phyloP scores from a whole-genome alignment of 2,329 filamentous ascomycete species.

The Atkinsonella hypoxylon region DNA sequence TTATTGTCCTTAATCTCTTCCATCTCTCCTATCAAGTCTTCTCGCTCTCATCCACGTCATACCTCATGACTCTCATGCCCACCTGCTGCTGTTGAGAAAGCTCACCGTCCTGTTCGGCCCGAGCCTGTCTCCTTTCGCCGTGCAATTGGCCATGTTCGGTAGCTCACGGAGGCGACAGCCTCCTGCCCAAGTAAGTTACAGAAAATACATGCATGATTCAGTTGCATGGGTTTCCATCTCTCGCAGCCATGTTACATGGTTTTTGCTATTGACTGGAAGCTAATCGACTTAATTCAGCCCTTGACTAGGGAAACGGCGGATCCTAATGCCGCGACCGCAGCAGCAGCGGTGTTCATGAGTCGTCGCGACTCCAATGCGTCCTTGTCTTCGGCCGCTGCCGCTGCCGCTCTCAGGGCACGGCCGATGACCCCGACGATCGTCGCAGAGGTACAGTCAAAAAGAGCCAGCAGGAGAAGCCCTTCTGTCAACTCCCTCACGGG shows the following conservation, averaged over 20 bases:
- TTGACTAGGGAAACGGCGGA: slow-evolving; percentile 52
- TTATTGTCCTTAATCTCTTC: background rate
- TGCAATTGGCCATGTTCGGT: slow-evolving; percentile 32
- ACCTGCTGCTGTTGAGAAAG: slow-evolving; percentile 9
- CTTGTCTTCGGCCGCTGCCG: slow-evolving; percentile 76
- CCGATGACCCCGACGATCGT: slow-evolving; percentile 70
- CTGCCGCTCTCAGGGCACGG: slow-evolving; percentile 68
- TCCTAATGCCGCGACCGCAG: slow-evolving; percentile 66
- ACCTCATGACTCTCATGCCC: slow-evolving; percentile 7
- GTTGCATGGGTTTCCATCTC: background rate
- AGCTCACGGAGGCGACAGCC: slow-evolving; percentile 36
- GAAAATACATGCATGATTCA: background rate
- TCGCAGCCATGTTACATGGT: background rate
- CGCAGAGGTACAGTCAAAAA: slow-evolving; percentile 76
- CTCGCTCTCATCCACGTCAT: background rate
- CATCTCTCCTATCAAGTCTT: background rate
- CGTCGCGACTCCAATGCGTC: slow-evolving; percentile 52
- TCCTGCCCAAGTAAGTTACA: slow-evolving; percentile 33
- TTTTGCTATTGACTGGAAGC: background rate
- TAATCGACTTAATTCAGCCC: slow-evolving; percentile 32
- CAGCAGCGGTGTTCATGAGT: slow-evolving; percentile 63
- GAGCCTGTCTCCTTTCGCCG: background rate
- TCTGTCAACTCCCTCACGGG: slow-evolving; percentile 59
- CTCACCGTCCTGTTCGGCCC: slow-evolving; percentile 2
- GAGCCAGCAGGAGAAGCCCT: slow-evolving; percentile 59